These are phyloP conservation scores for Fusarium floridanum DNA, from an alignment of 2,329 filamentous ascomycete species.

Conservation along the genomic window DNA sequence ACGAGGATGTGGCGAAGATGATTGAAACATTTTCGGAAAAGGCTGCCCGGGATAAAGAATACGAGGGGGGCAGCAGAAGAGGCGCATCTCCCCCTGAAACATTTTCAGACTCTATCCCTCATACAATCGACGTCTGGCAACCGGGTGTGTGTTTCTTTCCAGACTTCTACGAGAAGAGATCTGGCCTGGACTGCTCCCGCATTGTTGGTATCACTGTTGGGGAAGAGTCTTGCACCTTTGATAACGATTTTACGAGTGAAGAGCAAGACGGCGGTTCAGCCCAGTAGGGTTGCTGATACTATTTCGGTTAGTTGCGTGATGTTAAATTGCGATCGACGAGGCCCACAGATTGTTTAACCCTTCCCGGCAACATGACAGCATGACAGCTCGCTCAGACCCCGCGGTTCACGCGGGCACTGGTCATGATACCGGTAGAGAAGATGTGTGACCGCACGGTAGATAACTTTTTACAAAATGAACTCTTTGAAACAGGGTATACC, in stretches of 20 bases:
- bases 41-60: neutral
- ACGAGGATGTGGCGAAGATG: neutral
- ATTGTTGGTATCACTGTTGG: neutral
- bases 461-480: too few relatives aligned
- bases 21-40: neutral
- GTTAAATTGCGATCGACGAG: neutral
- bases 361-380: neutral
- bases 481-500: too few relatives aligned
- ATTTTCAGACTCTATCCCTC: neutral
- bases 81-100: too few relatives aligned
- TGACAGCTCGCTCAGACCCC: too few relatives aligned
- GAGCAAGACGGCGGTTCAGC: neutral
- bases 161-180: neutral
- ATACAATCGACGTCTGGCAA: neutral
- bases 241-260: neutral
- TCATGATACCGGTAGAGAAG: too few relatives aligned
- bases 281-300: neutral
- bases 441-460: too few relatives aligned
- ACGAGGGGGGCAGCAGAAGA: fast-evolving
- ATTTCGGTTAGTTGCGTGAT: neutral
- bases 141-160: neutral
- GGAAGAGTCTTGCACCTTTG: neutral
- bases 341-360: neutral
- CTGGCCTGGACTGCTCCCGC: neutral
- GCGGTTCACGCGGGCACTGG: too few relatives aligned